Percentiles rank a stretch among this genome's conserved stretches.
Evolutionary conservation across 1,284 basidiomycete genomes (phyloP).

Genomic region (Limonomyces culmigenus): DNA sequence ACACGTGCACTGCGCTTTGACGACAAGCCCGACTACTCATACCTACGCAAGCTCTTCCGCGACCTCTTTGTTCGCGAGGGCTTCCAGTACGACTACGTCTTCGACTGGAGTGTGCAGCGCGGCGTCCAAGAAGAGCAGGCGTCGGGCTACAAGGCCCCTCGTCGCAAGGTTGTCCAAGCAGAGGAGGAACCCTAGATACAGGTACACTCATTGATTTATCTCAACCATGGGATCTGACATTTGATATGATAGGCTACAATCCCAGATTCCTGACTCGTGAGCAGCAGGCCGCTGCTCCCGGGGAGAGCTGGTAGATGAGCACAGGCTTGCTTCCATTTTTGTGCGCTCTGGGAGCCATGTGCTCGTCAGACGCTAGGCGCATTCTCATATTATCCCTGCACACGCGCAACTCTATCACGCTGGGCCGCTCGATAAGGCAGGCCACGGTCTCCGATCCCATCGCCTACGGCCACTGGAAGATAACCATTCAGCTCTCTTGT

Average conservation of each 20-base stretch:
- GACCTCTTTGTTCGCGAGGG: constrained; percentile 95
- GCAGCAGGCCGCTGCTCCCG: constrained; percentile 38
- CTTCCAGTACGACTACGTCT: constrained; percentile 96
- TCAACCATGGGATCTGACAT: no score
- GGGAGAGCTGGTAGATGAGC: constrained; percentile 53
- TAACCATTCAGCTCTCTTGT: no score
- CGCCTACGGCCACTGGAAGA: no score
- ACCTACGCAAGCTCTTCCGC: constrained; percentile 95
- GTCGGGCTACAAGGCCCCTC: constrained; percentile 38
- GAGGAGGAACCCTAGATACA: constrained; percentile 71
- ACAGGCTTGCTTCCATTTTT: constrained; percentile 8
- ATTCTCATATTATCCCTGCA: no score
- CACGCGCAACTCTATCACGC: no score
- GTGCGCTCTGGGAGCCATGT: no score
- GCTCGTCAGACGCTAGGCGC: no score
- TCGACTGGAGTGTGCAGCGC: constrained; percentile 92
- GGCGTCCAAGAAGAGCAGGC: constrained; percentile 46
- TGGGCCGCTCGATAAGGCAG: no score
- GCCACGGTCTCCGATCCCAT: no score
- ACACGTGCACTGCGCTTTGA: constrained; percentile 93
- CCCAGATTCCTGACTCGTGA: constrained; percentile 71
- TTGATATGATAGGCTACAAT: constrained; percentile 70
- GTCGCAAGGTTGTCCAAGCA: constrained; percentile 65
- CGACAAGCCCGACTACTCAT: constrained; percentile 97
- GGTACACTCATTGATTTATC: no score